These are phyloP conservation scores for Mortierella alpina DNA, from an alignment of 192 early-diverging fungal genomes.

Conservation along the genomic window DNA sequence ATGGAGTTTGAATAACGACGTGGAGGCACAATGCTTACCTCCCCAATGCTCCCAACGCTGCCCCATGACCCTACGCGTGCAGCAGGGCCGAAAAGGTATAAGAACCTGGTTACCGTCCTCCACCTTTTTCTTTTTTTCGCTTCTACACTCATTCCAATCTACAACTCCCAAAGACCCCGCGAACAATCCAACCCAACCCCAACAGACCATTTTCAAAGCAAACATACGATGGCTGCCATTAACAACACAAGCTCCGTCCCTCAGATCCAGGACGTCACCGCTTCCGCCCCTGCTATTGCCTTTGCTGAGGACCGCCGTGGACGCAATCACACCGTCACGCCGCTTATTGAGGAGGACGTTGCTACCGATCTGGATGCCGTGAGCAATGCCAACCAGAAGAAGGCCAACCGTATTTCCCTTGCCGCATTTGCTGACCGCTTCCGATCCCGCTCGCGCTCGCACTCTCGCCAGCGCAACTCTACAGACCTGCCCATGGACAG, in stretches of 20 bases:
- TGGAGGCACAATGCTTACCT: no score
- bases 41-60: conserved; percentile 1
- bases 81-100: conserved; percentile 10
- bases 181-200: conserved; percentile 21
- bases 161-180: background rate
- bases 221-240: background rate
- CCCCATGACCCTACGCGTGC: background rate
- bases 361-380: conserved; percentile 2
- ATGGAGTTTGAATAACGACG: background rate
- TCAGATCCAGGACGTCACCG: background rate
- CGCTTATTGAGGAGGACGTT: background rate
- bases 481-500: conserved; percentile 7
- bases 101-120: background rate
- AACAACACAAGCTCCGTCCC: conserved; percentile 2
- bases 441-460: conserved; percentile 28
- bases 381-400: conserved; percentile 5
- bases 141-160: background rate
- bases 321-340: conserved; percentile 5
- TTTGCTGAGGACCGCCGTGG: conserved; percentile 15
- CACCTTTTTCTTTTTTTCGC: conserved; percentile 5
- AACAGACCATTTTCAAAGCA: conserved; percentile 6
- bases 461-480: conserved; percentile 10
- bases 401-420: conserved; percentile 25
- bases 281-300: conserved; percentile 13
- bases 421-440: conserved; percentile 34